Evolutionary conservation across 1,284 basidiomycete genomes (phyloP).

Genomic region (Ustilago lituana): DNA sequence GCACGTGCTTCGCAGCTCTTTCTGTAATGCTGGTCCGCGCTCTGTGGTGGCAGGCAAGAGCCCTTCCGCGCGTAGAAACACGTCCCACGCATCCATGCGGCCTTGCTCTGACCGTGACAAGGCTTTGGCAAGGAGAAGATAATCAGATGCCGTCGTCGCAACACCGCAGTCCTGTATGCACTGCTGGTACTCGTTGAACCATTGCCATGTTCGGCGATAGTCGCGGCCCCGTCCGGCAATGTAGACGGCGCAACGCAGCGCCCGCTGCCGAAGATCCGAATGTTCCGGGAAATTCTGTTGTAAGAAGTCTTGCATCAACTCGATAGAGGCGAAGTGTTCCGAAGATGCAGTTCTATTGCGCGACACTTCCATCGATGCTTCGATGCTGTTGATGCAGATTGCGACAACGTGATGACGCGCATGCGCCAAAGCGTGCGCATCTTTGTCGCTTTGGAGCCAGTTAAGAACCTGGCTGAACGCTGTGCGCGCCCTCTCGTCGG

Average conservation of each 20-base stretch:
- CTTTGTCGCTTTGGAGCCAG: slow-evolving; percentile 1
- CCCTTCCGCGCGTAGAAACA: slow-evolving; percentile 17
- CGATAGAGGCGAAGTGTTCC: slow-evolving; percentile 8
- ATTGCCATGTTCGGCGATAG: slow-evolving; percentile 6
- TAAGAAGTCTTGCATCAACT: slow-evolving; percentile 24
- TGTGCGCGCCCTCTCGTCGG: slow-evolving; percentile 24
- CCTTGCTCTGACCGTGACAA: slow-evolving; percentile 20
- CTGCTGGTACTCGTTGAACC: slow-evolving; percentile 16
- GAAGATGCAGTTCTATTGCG: slow-evolving; percentile 12
- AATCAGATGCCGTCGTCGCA: slow-evolving; percentile 9
- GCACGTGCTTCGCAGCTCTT: slow-evolving; percentile 1
- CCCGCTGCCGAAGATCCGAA: slow-evolving; percentile 6
- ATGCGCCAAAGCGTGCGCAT: background rate
- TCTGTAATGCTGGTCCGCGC: background rate
- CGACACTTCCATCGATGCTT: slow-evolving; percentile 5
- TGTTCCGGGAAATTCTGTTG: background rate
- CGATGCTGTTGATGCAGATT: slow-evolving; percentile 16
- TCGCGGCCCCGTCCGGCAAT: slow-evolving; percentile 20
- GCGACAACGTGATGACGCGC: slow-evolving; percentile 2
- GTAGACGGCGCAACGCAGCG: slow-evolving; percentile 17
- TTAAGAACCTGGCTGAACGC: slow-evolving; percentile 17
- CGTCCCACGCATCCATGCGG: slow-evolving; percentile 10
- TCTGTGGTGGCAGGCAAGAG: background rate
- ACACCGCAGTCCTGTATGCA: background rate
- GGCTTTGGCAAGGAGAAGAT: slow-evolving; percentile 24